Conservation (phyloP, 768 basidiomycete genomes). For the Psilocybe azurescens region DNA sequence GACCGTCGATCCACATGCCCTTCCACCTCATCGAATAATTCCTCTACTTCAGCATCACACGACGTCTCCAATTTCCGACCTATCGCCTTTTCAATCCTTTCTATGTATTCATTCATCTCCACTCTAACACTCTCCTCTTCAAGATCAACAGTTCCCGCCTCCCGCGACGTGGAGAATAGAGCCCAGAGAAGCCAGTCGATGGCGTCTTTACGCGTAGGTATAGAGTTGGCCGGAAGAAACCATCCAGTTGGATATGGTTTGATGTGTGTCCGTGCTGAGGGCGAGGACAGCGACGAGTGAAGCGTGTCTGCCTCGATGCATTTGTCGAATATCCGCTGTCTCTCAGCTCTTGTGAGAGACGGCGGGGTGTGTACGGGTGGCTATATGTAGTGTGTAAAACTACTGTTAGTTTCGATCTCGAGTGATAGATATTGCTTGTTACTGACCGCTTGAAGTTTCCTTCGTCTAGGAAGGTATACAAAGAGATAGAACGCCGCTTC, state of each 20-base stretch:
- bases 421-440: background rate
- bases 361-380: constrained; percentile 39
- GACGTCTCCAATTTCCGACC: constrained; percentile 38
- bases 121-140: constrained; percentile 32
- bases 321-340: constrained; percentile 52
- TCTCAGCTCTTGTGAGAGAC: constrained; percentile 42
- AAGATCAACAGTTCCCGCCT: constrained; percentile 22
- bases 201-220: constrained; percentile 48
- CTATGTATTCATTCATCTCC: constrained; percentile 55
- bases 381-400: constrained; percentile 21
- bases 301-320: constrained; percentile 39
- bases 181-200: constrained; percentile 73
- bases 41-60: no score
- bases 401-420: no score
- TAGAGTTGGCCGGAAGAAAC: constrained; percentile 45
- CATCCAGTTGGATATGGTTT: constrained; percentile 46
- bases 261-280: constrained; percentile 19
- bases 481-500: constrained; percentile 57
- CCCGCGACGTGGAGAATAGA: constrained; percentile 50
- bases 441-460: constrained; percentile 52
- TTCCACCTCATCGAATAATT: constrained; percentile 13
- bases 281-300: constrained; percentile 23
- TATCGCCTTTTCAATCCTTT: constrained; percentile 41
- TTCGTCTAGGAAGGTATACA: constrained; percentile 53
- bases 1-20: constrained; percentile 36